Evolutionary conservation across 768 basidiomycete genomes (phyloP).

Genomic region (Tephrocybe sp.): DNA sequence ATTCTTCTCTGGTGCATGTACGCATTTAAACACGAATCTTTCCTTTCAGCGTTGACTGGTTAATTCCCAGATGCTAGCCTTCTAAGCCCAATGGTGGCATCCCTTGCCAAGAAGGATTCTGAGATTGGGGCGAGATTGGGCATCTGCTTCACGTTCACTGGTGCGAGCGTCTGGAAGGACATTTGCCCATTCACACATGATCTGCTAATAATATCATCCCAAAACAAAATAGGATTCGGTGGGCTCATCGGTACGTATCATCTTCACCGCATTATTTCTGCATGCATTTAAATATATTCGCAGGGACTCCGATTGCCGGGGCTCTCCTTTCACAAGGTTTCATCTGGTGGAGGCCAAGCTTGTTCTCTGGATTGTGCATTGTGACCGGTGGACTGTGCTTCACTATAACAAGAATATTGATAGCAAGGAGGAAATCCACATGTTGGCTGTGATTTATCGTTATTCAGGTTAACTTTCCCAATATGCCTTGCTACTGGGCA

Average conservation of each 20-base stretch:
- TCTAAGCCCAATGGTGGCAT: slow-evolving; percentile 42
- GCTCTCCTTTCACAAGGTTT: slow-evolving; percentile 50
- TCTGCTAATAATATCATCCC: too few species aligned
- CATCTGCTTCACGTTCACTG: slow-evolving; percentile 38
- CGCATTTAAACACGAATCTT: slow-evolving; percentile 10
- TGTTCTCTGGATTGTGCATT: slow-evolving; percentile 50
- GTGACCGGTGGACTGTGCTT: slow-evolving; percentile 29
- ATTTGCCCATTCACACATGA: too few species aligned
- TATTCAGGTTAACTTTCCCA: too few species aligned
- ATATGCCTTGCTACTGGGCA: too few species aligned
- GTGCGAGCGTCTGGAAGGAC: slow-evolving; percentile 1
- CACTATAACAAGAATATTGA: slow-evolving; percentile 23
- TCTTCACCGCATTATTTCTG: too few species aligned
- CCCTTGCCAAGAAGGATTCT: slow-evolving; percentile 40
- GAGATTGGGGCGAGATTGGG: slow-evolving; percentile 61
- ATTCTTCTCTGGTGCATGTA: slow-evolving; percentile 41
- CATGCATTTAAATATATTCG: slow-evolving; percentile 2
- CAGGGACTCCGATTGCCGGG: slow-evolving; percentile 59
- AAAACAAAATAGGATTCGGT: slow-evolving; percentile 30
- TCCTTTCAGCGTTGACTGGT: not conserved
- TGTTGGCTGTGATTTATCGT: slow-evolving; percentile 13
- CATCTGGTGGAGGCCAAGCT: slow-evolving; percentile 58
- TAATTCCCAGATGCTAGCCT: slow-evolving; percentile 36
- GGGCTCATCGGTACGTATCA: slow-evolving; percentile 42
- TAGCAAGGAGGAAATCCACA: slow-evolving; percentile 25